These are phyloP conservation scores for Aphanomyces euteiches DNA, from an alignment of 352 stramenopile species.

Conservation along the genomic window DNA sequence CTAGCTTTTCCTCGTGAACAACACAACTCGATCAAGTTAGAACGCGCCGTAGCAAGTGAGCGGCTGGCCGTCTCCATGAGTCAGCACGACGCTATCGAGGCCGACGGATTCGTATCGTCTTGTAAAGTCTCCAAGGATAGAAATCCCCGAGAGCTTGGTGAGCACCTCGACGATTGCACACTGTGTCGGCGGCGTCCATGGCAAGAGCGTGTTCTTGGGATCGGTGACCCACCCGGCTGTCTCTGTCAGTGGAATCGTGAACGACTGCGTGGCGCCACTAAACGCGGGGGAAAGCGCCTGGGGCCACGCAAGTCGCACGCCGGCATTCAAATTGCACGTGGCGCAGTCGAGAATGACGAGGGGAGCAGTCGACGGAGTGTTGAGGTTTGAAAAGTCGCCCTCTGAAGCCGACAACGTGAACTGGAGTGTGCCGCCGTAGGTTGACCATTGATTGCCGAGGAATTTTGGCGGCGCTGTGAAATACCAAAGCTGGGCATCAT, in stretches of 20 bases:
- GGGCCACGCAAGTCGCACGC: slow-evolving; percentile 82
- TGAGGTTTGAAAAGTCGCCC: slow-evolving; percentile 86
- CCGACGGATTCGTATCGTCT: slow-evolving; percentile 85
- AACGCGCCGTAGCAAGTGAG: slow-evolving; percentile 38
- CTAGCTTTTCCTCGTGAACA: not conserved
- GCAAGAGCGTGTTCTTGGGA: slow-evolving; percentile 83
- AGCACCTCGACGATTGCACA: slow-evolving; percentile 89
- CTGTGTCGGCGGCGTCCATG: slow-evolving; percentile 61
- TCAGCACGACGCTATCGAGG: slow-evolving; percentile 76
- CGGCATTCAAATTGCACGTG: slow-evolving; percentile 74
- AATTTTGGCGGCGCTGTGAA: slow-evolving; percentile 84
- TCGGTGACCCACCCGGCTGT: slow-evolving; percentile 86
- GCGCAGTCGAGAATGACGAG: slow-evolving; percentile 85
- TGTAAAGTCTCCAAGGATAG: slow-evolving; percentile 90
- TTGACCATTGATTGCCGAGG: slow-evolving; percentile 80
- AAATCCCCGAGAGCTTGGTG: slow-evolving; percentile 72
- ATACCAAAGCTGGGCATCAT: slow-evolving; percentile 82
- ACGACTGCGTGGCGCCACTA: slow-evolving; percentile 74
- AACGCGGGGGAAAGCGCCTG: slow-evolving; percentile 74
- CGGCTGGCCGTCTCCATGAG: slow-evolving; percentile 51
- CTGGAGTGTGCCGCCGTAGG: slow-evolving; percentile 85
- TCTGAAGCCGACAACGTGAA: slow-evolving; percentile 89
- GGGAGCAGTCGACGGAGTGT: slow-evolving; percentile 51
- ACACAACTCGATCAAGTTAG: slow-evolving; percentile 15
- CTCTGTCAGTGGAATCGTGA: slow-evolving; percentile 75